These are phyloP conservation scores for Papiliotrema flavescens DNA, from an alignment of 1,284 basidiomycete genomes.

Conservation along the genomic window DNA sequence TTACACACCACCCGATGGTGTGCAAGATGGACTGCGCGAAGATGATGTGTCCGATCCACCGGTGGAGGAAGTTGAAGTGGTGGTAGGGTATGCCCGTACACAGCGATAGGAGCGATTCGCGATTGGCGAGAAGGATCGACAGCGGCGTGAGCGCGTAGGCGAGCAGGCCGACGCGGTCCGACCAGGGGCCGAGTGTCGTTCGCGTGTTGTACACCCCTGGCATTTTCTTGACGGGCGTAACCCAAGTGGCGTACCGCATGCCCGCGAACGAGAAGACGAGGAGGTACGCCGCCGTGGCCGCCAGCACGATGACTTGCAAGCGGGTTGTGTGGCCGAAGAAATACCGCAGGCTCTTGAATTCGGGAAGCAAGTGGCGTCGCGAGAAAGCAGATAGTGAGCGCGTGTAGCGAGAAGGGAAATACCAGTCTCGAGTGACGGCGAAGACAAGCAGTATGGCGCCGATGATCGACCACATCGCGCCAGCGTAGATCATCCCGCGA, in stretches of 20 bases:
- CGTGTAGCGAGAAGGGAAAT: neutral
- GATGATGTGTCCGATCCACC: conserved; percentile 38
- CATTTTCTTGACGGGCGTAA: conserved; percentile 28
- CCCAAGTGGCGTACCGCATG: conserved; percentile 27
- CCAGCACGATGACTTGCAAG: conserved; percentile 26
- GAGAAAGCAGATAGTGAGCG: conserved; percentile 6
- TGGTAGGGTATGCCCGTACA: conserved; percentile 34
- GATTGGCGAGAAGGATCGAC: conserved; percentile 26
- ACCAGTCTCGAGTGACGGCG: conserved; percentile 9
- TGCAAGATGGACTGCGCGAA: conserved; percentile 26
- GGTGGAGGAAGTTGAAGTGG: conserved; percentile 37
- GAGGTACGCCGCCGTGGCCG: conserved; percentile 19
- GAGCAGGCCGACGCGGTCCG: conserved; percentile 29
- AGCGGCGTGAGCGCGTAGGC: conserved; percentile 36
- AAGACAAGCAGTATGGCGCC: conserved; percentile 16
- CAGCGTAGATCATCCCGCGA: conserved; percentile 28
- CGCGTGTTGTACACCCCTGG: conserved; percentile 26
- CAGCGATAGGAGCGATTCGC: conserved; percentile 29
- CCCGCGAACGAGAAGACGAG: conserved; percentile 31
- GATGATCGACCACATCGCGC: conserved; percentile 26
- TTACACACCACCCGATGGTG: conserved; percentile 33
- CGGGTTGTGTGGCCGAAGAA: conserved; percentile 30
- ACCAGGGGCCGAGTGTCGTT: conserved; percentile 23
- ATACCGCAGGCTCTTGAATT: conserved; percentile 11
- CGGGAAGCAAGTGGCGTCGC: conserved; percentile 13